A percentile compares a stretch with the other conserved stretches of the same genome.
These are phyloP conservation scores for Calocera cornea DNA, from an alignment of 768 basidiomycete genomes.

Conservation along the genomic window DNA sequence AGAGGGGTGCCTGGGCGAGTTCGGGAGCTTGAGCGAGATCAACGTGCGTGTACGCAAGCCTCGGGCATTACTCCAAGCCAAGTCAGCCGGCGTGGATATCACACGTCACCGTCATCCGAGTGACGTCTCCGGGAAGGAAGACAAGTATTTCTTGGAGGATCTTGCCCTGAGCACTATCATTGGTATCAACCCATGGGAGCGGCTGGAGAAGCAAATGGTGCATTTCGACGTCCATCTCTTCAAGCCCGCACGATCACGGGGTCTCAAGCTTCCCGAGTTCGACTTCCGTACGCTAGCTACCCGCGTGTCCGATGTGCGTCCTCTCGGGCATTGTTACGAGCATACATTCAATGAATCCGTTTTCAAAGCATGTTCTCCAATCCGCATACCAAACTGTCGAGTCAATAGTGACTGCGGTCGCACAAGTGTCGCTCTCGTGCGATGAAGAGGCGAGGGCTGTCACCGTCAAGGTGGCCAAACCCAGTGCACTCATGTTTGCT, in stretches of 20 bases:
- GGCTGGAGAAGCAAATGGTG: conserved; percentile 49
- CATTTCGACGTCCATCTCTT: conserved; percentile 36
- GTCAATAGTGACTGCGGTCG: conserved; percentile 46
- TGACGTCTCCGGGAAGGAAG: conserved; percentile 12
- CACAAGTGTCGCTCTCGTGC: conserved; percentile 28
- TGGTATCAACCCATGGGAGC: conserved; percentile 55
- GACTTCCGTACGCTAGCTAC: conserved; percentile 33
- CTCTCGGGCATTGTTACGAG: neutral
- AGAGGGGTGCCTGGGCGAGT: conserved; percentile 26
- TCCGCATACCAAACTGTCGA: conserved; percentile 55
- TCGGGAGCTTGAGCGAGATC: conserved; percentile 27
- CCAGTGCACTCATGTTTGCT: conserved; percentile 54
- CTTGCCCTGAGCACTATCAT: conserved; percentile 44
- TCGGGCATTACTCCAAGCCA: conserved; percentile 40
- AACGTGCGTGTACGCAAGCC: conserved; percentile 35
- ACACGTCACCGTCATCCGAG: conserved; percentile 19
- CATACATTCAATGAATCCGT: conserved; percentile 6
- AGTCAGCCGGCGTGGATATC: conserved; percentile 32
- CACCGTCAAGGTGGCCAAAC: conserved; percentile 53
- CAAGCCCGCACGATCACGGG: conserved; percentile 11
- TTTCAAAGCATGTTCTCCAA: conserved; percentile 32
- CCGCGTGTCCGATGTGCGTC: conserved; percentile 27
- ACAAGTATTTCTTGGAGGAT: conserved; percentile 31
- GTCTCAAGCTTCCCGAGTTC: conserved; percentile 13
- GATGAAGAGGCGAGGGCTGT: conserved; percentile 23